Percentiles rank a stretch among this genome's conserved stretches.
phyloP scores from a whole-genome alignment of 441 rosid species.

The Syzygium malaccense region DNA sequence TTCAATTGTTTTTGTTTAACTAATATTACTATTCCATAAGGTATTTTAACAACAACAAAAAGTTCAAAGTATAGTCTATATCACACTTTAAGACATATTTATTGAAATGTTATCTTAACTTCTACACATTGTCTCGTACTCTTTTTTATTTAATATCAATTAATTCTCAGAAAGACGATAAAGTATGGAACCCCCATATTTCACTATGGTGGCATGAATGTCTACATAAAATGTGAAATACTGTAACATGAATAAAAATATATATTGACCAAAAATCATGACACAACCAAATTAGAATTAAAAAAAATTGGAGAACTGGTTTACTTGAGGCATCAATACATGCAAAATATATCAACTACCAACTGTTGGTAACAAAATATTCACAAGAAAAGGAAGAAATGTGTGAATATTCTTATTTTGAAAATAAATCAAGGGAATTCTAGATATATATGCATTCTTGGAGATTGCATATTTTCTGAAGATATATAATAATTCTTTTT shows the following conservation, averaged over 20 bases:
- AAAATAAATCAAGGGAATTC: neutral
- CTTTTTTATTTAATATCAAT: neutral
- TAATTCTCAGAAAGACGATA: neutral
- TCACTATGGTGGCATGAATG: neutral
- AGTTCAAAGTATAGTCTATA: neutral
- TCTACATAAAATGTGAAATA: neutral
- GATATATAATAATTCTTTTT: neutral
- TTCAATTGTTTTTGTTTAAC: neutral
- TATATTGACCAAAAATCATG: neutral
- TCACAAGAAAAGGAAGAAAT: neutral
- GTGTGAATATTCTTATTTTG: neutral
- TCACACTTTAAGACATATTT: neutral
- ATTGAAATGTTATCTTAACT: neutral
- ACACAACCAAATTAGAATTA: neutral
- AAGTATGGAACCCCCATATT: neutral
- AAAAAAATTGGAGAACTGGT: neutral
- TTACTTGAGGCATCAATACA: neutral
- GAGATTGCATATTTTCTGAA: neutral
- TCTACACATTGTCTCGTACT: neutral
- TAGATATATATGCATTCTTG: neutral
- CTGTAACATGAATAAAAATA: neutral
- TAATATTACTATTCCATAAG: neutral
- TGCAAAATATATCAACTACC: neutral
- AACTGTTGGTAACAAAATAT: neutral
- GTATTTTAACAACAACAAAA: too few species aligned